These are phyloP conservation scores for Fusarium coicis DNA, from an alignment of 2,329 filamentous ascomycete genomes.

Conservation along the genomic window DNA sequence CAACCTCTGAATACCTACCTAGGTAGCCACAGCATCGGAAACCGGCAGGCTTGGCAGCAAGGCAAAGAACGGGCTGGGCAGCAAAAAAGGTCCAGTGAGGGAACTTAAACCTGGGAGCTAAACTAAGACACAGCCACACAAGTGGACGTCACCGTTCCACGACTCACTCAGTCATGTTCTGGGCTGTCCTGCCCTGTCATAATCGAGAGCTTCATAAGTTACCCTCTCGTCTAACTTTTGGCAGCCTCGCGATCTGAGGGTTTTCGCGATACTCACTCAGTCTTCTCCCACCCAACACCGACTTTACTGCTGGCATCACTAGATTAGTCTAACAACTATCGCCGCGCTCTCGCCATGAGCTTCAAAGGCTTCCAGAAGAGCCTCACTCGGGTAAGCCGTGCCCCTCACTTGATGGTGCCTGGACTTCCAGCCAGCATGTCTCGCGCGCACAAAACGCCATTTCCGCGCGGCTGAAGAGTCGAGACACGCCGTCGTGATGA, in stretches of 20 bases:
- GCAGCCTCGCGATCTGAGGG: conserved; percentile 43
- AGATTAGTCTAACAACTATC: conserved; percentile 2
- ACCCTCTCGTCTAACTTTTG: conserved; percentile 41
- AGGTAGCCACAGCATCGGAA: conserved; percentile 30
- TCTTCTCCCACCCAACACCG: conserved; percentile 12
- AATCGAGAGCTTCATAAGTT: conserved; percentile 40
- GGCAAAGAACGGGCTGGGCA: conserved; percentile 26
- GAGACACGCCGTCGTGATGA: background rate
- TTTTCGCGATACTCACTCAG: conserved; percentile 26
- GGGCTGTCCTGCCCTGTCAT: conserved; percentile 23
- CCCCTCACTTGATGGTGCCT: conserved; percentile 46
- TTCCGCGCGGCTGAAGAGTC: background rate
- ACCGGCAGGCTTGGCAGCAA: conserved; percentile 26
- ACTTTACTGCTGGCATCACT: conserved; percentile 4
- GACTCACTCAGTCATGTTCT: conserved; percentile 28
- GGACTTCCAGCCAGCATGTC: conserved; percentile 19
- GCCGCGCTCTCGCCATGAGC: conserved; percentile 74
- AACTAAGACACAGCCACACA: conserved; percentile 42
- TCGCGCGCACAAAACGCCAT: conserved; percentile 27
- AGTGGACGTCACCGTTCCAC: conserved; percentile 48
- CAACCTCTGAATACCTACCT: background rate
- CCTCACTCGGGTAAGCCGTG: conserved; percentile 77
- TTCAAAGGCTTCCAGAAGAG: conserved; percentile 96
- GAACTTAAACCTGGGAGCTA: conserved; percentile 7
- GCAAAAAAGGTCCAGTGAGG: conserved; percentile 22